Evolutionary conservation across 768 basidiomycete genomes (phyloP).

Genomic region (Tricholoma matsutake): DNA sequence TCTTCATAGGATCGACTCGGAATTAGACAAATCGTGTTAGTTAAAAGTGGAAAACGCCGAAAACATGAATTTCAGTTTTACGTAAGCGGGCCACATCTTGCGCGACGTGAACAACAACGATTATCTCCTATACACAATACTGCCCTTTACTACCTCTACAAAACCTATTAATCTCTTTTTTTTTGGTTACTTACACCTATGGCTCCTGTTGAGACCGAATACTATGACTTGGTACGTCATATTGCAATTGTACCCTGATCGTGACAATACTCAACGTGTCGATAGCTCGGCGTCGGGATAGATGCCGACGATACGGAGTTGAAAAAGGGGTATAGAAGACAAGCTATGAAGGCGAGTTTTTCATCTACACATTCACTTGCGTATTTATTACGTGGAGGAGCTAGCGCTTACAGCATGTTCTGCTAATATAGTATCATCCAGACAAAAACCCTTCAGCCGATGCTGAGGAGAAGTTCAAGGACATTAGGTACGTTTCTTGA

Average conservation of each 20-base stretch:
- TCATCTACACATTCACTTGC: background rate
- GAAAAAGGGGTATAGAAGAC: slow-evolving; percentile 94
- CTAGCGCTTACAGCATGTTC: background rate
- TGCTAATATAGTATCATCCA: slow-evolving; percentile 70
- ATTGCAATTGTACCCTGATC: background rate
- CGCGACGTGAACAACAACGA: too few species aligned
- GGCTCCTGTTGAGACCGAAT: slow-evolving; percentile 89
- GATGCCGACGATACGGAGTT: slow-evolving; percentile 78
- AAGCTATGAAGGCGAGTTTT: slow-evolving; percentile 80
- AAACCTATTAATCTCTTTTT: background rate
- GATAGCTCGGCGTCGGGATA: slow-evolving; percentile 64
- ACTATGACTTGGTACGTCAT: slow-evolving; percentile 74
- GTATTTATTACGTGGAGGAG: background rate
- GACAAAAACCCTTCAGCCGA: slow-evolving; percentile 94
- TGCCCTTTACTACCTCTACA: slow-evolving; percentile 11
- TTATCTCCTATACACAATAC: background rate
- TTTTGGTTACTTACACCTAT: slow-evolving; percentile 32
- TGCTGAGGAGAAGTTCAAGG: slow-evolving; percentile 95
- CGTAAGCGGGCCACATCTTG: background rate
- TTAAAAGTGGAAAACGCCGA: too few species aligned
- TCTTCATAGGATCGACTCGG: too few species aligned
- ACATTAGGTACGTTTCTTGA: slow-evolving; percentile 65
- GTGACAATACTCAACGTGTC: background rate
- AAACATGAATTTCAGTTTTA: background rate
- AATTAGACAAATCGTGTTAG: too few species aligned